phyloP scores from a whole-genome alignment of 2,329 filamentous ascomycete genomes.

The Monosporascus sp. region DNA sequence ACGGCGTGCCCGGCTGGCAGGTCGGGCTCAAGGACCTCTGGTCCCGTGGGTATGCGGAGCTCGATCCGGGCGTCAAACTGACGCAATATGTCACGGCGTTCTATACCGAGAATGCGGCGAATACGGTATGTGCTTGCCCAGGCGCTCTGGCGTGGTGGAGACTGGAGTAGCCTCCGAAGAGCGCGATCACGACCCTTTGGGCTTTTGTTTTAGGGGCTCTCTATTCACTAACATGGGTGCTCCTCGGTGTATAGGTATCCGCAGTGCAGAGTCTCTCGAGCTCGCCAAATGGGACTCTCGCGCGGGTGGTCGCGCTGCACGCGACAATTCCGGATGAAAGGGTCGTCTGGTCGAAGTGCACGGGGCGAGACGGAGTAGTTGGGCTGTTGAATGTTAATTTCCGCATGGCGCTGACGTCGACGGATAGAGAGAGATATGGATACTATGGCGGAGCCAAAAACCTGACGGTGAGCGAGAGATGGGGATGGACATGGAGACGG shows the following conservation, averaged over 20 bases:
- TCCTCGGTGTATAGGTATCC: slow-evolving; percentile 1
- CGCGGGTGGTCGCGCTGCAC: slow-evolving; percentile 9
- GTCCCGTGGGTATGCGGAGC: slow-evolving; percentile 11
- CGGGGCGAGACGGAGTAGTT: neutral
- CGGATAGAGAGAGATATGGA: slow-evolving; percentile 4
- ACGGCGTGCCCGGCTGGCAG: slow-evolving; percentile 13
- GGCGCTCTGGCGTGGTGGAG: too few relatives aligned
- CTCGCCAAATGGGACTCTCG: slow-evolving; percentile 3
- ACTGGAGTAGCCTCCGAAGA: neutral
- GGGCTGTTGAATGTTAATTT: slow-evolving; percentile 18
- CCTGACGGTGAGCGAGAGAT: slow-evolving; percentile 11
- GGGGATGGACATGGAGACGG: slow-evolving; percentile 14
- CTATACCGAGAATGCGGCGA: slow-evolving; percentile 13
- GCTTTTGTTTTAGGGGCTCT: too few relatives aligned
- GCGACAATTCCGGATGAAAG: slow-evolving; percentile 8
- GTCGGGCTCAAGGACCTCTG: slow-evolving; percentile 14
- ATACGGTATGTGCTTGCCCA: slow-evolving; percentile 8
- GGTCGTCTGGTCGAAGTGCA: slow-evolving; percentile 15
- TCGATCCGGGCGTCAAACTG: slow-evolving; percentile 10
- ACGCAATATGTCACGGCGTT: slow-evolving; percentile 15
- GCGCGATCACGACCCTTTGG: neutral
- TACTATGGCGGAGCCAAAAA: slow-evolving; percentile 14
- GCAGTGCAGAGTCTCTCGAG: slow-evolving; percentile 6
- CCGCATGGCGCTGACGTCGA: slow-evolving; percentile 12
- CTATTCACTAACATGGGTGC: neutral